Evolutionary conservation across 2,329 filamentous ascomycete genomes (phyloP).

Genomic region (Trichoderma oligosporum): DNA sequence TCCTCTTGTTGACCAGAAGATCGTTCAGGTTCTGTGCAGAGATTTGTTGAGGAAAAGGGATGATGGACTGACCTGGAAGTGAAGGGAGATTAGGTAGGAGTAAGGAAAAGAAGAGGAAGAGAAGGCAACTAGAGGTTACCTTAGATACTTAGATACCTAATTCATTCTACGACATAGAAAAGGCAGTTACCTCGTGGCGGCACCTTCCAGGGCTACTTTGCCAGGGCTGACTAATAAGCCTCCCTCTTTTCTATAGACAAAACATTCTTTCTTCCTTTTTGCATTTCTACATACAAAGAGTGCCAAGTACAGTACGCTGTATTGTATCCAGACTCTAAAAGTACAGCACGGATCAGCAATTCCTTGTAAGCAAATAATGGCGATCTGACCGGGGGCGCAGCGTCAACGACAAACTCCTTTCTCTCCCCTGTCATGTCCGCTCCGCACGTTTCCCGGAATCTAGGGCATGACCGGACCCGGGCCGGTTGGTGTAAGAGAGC

Average conservation of each 20-base stretch:
- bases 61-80: constrained; percentile 1
- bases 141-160: background rate
- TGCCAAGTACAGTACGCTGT: no score
- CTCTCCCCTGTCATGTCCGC: background rate
- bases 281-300: background rate
- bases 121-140: background rate
- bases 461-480: constrained; percentile 5
- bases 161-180: no score
- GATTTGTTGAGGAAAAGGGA: background rate
- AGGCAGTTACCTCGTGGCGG: background rate
- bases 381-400: no score
- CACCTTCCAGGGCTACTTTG: background rate
- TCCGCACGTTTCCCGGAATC: background rate
- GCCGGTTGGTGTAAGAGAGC: background rate
- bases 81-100: background rate
- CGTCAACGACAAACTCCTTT: background rate
- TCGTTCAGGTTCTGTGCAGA: constrained; percentile 2
- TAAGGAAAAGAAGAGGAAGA: background rate
- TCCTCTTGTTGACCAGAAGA: background rate
- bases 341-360: no score
- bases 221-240: constrained; percentile 13
- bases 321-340: no score
- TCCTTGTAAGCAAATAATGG: no score
- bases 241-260: background rate
- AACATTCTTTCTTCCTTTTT: background rate